Conservation (phyloP, 2,329 filamentous ascomycete species). For the Zasmidium angulare region DNA sequence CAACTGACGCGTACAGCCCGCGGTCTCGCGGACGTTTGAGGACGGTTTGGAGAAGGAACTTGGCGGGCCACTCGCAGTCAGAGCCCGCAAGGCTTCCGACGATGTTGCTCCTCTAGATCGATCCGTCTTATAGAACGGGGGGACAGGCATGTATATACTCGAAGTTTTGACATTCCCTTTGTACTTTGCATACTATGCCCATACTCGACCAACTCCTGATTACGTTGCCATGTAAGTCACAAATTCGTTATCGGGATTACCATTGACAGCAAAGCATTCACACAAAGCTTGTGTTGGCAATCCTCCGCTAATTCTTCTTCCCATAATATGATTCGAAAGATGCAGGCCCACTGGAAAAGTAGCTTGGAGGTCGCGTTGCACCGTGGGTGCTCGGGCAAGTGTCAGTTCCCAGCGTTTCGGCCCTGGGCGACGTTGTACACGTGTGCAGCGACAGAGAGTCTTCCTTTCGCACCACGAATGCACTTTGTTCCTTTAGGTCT, state of each 20-base stretch:
- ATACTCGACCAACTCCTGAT: background rate
- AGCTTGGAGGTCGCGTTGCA: background rate
- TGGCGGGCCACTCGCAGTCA: conserved; percentile 45
- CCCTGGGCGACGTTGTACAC: background rate
- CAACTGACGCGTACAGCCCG: conserved; percentile 28
- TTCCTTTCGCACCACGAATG: background rate
- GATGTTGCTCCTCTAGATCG: conserved; percentile 20
- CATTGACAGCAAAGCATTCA: no score
- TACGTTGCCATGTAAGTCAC: background rate
- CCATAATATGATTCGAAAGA: background rate
- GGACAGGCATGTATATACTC: conserved; percentile 5
- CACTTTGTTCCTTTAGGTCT: background rate
- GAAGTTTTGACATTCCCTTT: background rate
- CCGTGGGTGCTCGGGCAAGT: background rate
- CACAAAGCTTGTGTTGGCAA: no score
- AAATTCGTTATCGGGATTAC: no score
- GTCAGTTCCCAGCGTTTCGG: background rate
- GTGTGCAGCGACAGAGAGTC: background rate
- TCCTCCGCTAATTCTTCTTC: background rate
- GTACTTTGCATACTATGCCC: background rate
- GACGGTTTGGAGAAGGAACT: conserved; percentile 51
- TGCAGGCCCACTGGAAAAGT: background rate
- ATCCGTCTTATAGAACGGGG: conserved; percentile 8
- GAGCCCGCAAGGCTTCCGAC: conserved; percentile 26
- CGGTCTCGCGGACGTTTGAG: conserved; percentile 46